Evolutionary conservation across 257 asterid genomes (phyloP), one percentile per base, ranked within the genome.

Genomic region (Solanum lycopersicoides): DNA sequence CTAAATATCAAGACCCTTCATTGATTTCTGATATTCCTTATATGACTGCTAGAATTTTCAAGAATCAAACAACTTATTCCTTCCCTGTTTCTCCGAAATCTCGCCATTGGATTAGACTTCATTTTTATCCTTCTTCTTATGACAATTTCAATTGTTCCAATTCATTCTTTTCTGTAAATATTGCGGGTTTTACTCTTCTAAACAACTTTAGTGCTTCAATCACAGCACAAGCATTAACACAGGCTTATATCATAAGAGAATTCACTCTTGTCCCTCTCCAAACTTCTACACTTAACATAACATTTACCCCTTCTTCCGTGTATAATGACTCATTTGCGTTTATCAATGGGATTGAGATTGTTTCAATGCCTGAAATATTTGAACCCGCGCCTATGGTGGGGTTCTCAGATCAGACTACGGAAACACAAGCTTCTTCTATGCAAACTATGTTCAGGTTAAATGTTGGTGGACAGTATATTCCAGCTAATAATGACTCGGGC

Each of bases 41-140:
- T 90, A 94, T 94, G 98, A 91, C 92, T 2, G 96, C 98, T 34
- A 90, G 97, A 59, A 44, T 95, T 39, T 94, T 95, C 89, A 72
- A 83, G 76, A 86, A 89, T 65, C 50, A 91, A 91, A 35, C 97
- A 79, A 82, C 93, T 0, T 94, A 94, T 72, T 84, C 56, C 15
- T 92, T 95, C 90, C 18, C 87, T 0, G 34, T 94, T 79, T 91
- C 94, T 8, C 91, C 94, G 1, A 56, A 53, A 2, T 39, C 21
- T 30, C 93, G 97, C 65, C 95, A 95, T 73, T 94, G 93, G 93
- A 87, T 95, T 21, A 87, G 97, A 79, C 97, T 95, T 53, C 95
- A 95, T 89, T 95, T 94, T 87, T 94, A 95, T 76, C 98, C 98
- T 3, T 83, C 96, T 76, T 45, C 87, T 53, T 94, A 94, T 88